A percentile compares a stretch with the other conserved stretches of the same genome.
Conservation (phyloP, 1,284 basidiomycete genomes). For the Cryptococcus neoformans region DNA sequence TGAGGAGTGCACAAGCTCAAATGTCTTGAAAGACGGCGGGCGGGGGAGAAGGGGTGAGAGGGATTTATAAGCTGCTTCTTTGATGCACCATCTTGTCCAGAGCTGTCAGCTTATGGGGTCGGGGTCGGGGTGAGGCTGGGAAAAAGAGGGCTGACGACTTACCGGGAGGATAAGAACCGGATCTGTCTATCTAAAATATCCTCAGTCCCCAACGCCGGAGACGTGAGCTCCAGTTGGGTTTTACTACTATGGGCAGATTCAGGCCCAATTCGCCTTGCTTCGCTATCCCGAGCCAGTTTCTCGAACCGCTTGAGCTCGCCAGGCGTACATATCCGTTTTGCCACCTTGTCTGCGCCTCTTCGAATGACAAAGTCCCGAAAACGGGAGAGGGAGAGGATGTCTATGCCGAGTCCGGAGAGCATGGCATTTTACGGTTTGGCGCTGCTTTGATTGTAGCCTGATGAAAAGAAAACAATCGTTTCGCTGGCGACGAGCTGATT, state of each 20-base stretch:
- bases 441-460: too few relatives aligned
- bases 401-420: constrained; percentile 74
- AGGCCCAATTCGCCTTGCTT: background rate
- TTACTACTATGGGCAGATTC: too few relatives aligned
- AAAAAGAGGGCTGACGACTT: background rate
- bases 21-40: constrained; percentile 53
- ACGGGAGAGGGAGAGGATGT: constrained; percentile 68
- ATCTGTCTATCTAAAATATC: constrained; percentile 9
- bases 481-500: too few relatives aligned
- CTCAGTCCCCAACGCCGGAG: background rate
- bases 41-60: constrained; percentile 56
- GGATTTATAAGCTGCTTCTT: constrained; percentile 90
- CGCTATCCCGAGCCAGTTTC: background rate
- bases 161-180: constrained; percentile 21
- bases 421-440: constrained; percentile 9
- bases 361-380: constrained; percentile 59
- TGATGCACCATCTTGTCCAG: constrained; percentile 68
- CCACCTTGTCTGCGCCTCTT: constrained; percentile 63
- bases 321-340: constrained; percentile 50
- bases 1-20: constrained; percentile 45
- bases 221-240: too few relatives aligned
- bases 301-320: constrained; percentile 37
- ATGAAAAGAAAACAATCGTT: background rate
- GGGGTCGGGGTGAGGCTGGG: too few relatives aligned
- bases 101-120: background rate